phyloP scores from a whole-genome alignment of 2,329 filamentous ascomycete genomes.

The Paecilomyces dactylethromorphus region DNA sequence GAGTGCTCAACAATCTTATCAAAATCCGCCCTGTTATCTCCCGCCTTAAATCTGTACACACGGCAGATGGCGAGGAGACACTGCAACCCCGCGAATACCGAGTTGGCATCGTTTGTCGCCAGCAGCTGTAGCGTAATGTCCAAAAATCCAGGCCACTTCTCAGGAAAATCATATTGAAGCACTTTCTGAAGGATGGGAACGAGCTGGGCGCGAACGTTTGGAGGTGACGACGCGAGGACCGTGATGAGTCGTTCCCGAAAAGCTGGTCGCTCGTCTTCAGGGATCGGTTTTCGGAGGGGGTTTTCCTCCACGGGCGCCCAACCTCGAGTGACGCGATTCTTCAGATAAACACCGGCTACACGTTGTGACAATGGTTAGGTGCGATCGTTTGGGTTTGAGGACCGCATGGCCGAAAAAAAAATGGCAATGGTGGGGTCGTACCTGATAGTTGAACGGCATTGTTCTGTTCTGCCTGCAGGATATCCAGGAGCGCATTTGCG shows the following conservation, averaged over 20 bases:
- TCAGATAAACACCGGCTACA: slow-evolving; percentile 90
- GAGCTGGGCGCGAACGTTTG: slow-evolving; percentile 82
- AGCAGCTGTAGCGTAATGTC: slow-evolving; percentile 86
- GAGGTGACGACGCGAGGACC: slow-evolving; percentile 72
- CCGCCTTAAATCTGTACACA: slow-evolving; percentile 88
- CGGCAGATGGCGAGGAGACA: slow-evolving; percentile 92
- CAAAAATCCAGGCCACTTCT: slow-evolving; percentile 90
- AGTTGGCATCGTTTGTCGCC: slow-evolving; percentile 75
- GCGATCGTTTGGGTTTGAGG: slow-evolving; percentile 11
- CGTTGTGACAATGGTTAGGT: slow-evolving; percentile 1
- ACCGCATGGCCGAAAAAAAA: slow-evolving; percentile 14
- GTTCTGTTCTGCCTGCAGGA: slow-evolving; percentile 83
- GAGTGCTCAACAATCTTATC: slow-evolving; percentile 88
- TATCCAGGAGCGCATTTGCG: slow-evolving; percentile 81
- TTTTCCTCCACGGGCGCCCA: slow-evolving; percentile 77
- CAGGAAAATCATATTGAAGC: slow-evolving; percentile 89
- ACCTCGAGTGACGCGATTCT: slow-evolving; percentile 90
- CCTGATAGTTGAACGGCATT: slow-evolving; percentile 78
- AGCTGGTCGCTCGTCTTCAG: slow-evolving; percentile 80
- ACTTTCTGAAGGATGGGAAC: slow-evolving; percentile 94
- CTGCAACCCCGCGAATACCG: slow-evolving; percentile 88
- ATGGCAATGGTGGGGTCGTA: slow-evolving; percentile 43
- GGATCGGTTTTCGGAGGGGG: slow-evolving; percentile 65
- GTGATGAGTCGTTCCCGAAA: slow-evolving; percentile 86
- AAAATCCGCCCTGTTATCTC: slow-evolving; percentile 76